Evolutionary conservation across 441 rosid species (phyloP), one percentile per base, ranked within the genome.

Genomic region (Pelargonium australe): DNA sequence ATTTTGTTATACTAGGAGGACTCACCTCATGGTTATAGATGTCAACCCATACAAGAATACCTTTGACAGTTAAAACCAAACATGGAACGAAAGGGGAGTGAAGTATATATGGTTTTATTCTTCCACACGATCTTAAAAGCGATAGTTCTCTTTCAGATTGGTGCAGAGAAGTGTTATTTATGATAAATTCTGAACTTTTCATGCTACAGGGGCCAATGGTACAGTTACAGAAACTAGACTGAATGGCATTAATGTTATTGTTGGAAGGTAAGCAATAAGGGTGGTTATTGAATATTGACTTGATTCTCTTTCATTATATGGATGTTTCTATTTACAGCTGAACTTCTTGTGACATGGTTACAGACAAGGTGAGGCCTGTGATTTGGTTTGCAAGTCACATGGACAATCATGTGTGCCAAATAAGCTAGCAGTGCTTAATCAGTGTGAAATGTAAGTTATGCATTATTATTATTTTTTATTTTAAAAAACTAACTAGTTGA

Each of bases 281-380:
- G 43, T 14, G 12, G 53, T 75, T 64, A n/a, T 69, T 53, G 31
- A 28, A 28, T 28, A 28, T 28, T 28, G 31, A 28, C 31, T 28
- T 28, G 31, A 28, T 28, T 68, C 57, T 28, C 23, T 77, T 75
- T 60, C 66, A 63, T 60, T 1, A 34, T 65, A 66, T 73, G 1
- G 53, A 13, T 1, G 17, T 66, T 20, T 66, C 45, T 64, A 66
- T 66, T 7, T 61, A 47, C 25, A 41, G 67, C 16, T 11, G 67
- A 68, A 75, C 75, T 11, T 73, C 37, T 45, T 62, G 51, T 82
- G 65, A 43, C 75, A 19, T 72, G 65, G 58, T 69, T 72, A 40
- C 65, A 89, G 99, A 84, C 95, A 86, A 77, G 97, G 97, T 5
- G 94, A 89, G 81, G 87, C 98, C 62, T 94, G 97, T 68, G 96